Conservation (phyloP, 192 early-diverging fungal genomes). For the Neocallimastix lanati region DNA sequence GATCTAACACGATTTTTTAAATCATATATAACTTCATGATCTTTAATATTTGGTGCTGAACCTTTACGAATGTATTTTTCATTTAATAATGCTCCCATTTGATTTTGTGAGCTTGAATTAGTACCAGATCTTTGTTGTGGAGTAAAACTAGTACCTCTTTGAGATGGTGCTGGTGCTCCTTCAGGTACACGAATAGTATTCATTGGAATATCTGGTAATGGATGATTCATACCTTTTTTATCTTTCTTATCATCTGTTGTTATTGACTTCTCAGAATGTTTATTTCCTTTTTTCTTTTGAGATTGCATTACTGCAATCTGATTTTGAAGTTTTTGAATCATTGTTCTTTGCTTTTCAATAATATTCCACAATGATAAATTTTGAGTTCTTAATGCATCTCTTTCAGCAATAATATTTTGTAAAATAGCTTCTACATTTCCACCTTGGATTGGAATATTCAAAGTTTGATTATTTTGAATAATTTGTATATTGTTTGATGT, state of each 20-base stretch:
- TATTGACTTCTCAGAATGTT: background rate
- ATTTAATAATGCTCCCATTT: background rate
- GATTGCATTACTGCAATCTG: conserved; percentile 14
- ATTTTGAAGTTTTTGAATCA: conserved; percentile 73
- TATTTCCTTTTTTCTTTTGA: background rate
- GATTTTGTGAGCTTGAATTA: background rate
- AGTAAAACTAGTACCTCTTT: background rate
- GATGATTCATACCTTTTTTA: background rate
- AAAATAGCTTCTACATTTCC: background rate
- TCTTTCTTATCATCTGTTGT: background rate
- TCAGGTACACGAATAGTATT: too few relatives aligned
- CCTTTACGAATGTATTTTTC: background rate
- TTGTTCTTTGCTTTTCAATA: conserved; percentile 71
- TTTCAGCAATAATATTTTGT: conserved; percentile 15
- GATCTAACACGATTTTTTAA: background rate
- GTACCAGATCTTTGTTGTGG: background rate
- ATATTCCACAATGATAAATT: conserved; percentile 81
- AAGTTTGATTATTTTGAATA: background rate
- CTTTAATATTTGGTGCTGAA: background rate
- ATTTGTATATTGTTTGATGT: background rate
- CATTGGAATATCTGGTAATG: background rate
- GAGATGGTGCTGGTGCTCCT: background rate
- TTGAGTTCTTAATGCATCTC: conserved; percentile 50
- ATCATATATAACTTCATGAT: background rate
- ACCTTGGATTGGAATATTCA: background rate